Base-by-base conservation (phyloP, 2,329 filamentous ascomycete genomes). In the Colletotrichum tamarilloi region DNA sequence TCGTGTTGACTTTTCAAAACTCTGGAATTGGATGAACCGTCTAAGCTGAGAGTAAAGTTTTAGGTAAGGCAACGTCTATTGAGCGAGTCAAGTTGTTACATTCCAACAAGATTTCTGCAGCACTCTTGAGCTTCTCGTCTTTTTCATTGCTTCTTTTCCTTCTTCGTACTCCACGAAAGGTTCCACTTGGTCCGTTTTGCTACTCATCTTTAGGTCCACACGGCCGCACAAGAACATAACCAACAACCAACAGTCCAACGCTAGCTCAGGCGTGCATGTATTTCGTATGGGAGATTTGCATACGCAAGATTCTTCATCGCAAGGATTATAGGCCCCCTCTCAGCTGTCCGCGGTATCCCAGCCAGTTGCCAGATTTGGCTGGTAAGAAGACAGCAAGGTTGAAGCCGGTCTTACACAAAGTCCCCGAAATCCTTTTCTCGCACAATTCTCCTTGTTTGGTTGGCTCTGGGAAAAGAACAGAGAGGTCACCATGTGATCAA, bases 161-260 rank as follows among this genome's bases (percentile, higher is more conserved):
- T 49, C 42, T 49, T 49, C 42, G 16, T n/a, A 35, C 66, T 69
- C 66, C 60, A 69, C 55, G 35, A 57, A 42, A 42, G 53, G 70
- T 52, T n/a, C 70, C 67, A 66, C 70, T 65, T 73, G 35, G 60
- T 32, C 42, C 8, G 59, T 46, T 64, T 65, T 65, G 55, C 38
- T 53, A 63, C n/a, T 53, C 66, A 55, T 59, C 59, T 38, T 32
- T 55, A n/a, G 53, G 49, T 59, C 69, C 69, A 72, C 69, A 60
- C 12, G 12, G 42, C 38, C 70, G 60, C 42, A 64, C 24, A 62
- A 30, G 28, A 62, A 58, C 32, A n/a, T 28, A 26, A 46, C 59
- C 58, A 63, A 49, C 49, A 56, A 24, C 46, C 14, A 42, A 62
- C 16, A 32, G 28, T 52, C 32, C 38, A 42, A 56, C 16, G 22